Conservation (phyloP, 139 green algal species). For the Penium margaritaceum region DNA sequence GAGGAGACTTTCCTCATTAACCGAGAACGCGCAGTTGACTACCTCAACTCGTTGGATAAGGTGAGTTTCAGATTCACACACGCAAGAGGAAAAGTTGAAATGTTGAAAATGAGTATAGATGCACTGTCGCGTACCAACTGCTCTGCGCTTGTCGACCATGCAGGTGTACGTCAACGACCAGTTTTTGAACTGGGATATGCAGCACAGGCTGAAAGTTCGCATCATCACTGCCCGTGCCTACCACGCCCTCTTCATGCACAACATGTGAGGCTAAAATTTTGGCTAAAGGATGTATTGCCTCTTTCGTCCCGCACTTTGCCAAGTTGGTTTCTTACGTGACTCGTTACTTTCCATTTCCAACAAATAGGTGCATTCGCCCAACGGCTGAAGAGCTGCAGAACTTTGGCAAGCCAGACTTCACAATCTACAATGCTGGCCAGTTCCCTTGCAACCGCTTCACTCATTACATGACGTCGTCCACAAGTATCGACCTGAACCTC, state of each 20-base stretch:
- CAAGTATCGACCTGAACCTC: slow-evolving; percentile 76
- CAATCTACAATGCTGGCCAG: slow-evolving; percentile 85
- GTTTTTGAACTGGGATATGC: slow-evolving; percentile 23
- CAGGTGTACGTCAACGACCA: slow-evolving; percentile 23
- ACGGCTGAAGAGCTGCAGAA: slow-evolving; percentile 70
- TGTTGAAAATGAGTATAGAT: neutral
- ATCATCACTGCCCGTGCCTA: slow-evolving; percentile 73
- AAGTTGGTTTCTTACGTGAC: neutral
- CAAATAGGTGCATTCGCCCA: slow-evolving; percentile 56
- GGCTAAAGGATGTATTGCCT: neutral
- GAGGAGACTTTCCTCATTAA: slow-evolving; percentile 40
- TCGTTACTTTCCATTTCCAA: neutral
- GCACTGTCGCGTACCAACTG: neutral
- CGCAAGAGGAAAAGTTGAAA: neutral
- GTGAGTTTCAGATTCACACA: neutral
- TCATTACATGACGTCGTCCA: slow-evolving; percentile 80
- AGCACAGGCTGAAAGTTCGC: slow-evolving; percentile 21
- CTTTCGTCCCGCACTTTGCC: neutral
- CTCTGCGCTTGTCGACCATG: neutral
- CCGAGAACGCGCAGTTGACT: slow-evolving; percentile 30
- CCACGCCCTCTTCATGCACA: slow-evolving; percentile 91
- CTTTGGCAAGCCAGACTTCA: slow-evolving; percentile 75
- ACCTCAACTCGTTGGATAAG: slow-evolving; percentile 42
- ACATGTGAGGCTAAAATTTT: slow-evolving; percentile 62
- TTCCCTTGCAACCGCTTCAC: slow-evolving; percentile 79